Conservation (phyloP, 768 basidiomycete genomes). For the Sutorius australiensis region DNA sequence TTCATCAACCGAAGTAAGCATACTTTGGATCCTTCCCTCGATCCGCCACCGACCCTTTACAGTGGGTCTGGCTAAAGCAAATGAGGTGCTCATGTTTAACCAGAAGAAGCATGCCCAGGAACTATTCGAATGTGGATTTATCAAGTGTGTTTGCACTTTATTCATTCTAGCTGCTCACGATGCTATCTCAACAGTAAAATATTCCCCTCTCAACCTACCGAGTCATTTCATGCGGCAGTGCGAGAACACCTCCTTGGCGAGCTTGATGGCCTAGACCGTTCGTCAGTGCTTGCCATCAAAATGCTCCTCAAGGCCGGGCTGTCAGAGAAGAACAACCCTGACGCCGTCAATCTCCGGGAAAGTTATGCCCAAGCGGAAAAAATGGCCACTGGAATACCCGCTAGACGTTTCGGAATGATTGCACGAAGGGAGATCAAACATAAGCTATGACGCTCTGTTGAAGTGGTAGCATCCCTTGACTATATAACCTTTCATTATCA, state of each 20-base stretch:
- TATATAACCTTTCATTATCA: background rate
- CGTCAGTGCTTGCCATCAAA: constrained; percentile 51
- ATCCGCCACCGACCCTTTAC: background rate
- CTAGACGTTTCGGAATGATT: constrained; percentile 50
- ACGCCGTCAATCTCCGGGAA: constrained; percentile 64
- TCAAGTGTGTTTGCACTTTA: constrained; percentile 46
- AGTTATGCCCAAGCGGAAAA: constrained; percentile 68
- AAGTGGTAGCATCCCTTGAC: background rate
- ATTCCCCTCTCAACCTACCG: constrained; percentile 48
- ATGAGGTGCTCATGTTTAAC: constrained; percentile 68
- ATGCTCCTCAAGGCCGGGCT: constrained; percentile 51
- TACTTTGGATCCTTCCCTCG: background rate
- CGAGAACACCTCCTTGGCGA: constrained; percentile 48
- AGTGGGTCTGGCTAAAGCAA: constrained; percentile 71
- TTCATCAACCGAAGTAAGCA: constrained; percentile 62
- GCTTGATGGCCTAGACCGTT: constrained; percentile 53
- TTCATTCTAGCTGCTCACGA: background rate
- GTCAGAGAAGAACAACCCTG: constrained; percentile 59
- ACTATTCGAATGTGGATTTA: constrained; percentile 55
- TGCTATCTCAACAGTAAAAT: constrained; percentile 44
- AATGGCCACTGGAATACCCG: constrained; percentile 58
- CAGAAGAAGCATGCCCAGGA: constrained; percentile 61
- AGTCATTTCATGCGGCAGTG: constrained; percentile 53
- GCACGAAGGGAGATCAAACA: constrained; percentile 63
- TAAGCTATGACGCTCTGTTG: constrained; percentile 41